Evolutionary conservation across 2,329 filamentous ascomycete species (phyloP), one percentile per base, ranked within the genome.

Genomic region (Trichoderma atroviride): DNA sequence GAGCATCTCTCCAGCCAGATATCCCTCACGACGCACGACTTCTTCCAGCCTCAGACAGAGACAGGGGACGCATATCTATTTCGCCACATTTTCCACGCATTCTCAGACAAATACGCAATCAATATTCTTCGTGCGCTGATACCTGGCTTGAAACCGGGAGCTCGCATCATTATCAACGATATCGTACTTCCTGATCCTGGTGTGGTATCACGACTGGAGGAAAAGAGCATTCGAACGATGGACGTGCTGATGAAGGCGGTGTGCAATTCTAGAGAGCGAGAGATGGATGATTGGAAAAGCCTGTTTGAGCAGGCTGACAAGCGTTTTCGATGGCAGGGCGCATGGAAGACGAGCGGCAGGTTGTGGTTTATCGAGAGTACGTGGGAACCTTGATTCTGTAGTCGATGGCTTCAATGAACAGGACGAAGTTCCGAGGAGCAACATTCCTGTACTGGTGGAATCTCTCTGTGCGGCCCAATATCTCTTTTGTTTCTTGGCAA

Each of bases 11-110:
- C 77, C 0, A 69, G 72, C 6, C 72, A 81, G 31, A 79, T 84
- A 33, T 71, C 70, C 33, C 78, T 84, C 74, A 77, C 78, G 70
- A 78, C 78, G 4, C 85, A 89, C 75, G 83, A 87, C 74, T 86
- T 89, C 74, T 86, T 87, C 75, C 75, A 79, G 3, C 79, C 81
- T 35, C 86, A 89, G 75, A 80, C 82, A 0, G 79, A 84, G 9
- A 80, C 75, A 1, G 86, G 84, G 0, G 84, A 85, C 71, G 77
- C 86, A 35, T 88, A 87, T 76, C 78, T 87, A 67, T 82, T 87
- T 75, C 83, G 84, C 55, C 82, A 83, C 78, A 85, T 88, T 69
- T 77, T 89, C 33, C 86, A 89, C 75, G 85, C 87, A 76, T 86
- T 85, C 77, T 82, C 85, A 0, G 85, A 86, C 57, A 80, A 80